Base-by-base conservation (phyloP, 768 basidiomycete genomes). In the Phylloporus sp. region DNA sequence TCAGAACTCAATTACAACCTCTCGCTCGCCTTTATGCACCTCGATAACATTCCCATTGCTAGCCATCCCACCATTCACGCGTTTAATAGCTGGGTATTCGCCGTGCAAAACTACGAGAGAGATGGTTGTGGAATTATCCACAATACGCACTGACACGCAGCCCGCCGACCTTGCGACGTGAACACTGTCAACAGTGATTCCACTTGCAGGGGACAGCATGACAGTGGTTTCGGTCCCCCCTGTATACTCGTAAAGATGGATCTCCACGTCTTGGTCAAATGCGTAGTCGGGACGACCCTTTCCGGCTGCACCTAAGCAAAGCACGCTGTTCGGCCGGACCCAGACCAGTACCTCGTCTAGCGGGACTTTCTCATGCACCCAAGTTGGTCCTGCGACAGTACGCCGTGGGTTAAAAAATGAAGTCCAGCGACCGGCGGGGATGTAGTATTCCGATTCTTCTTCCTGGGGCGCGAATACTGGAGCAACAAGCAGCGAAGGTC, bases 271-370 rank as follows among this genome's bases (percentile, higher is more conserved):
- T 26, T 24, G 58, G 68, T 56, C 72, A 58, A 50, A 69, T 68
- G 23, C 72, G 73, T 20, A 73, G 68, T 24, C 73, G 71, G 28
- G 70, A 60, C 16, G 84, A 79, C 5, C 85, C 83, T n/a, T 86
- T 72, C 47, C 76, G 6, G 45, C 31, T 2, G 44, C 15, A 34
- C 59, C 57, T 24, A 60, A 23, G 26, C 59, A 69, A 18, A 88
- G 65, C 18, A 86, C 74, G 15, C 76, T 78, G 32, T 77, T 79
- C 24, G 77, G 76, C 32, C 81, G 74, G 32, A 87, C 79, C 79
- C 80, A 88, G 26, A 88, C 79, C 15, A 85, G 85, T 34, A 88
- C 75, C 50, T 79, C 76, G 58, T 84, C 77, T 34, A 86, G 66
- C 23, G 82, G 77, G n/a, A 85, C 80, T 49, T 77, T 69, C 57